Conservation (phyloP, 169 alveolate genomes). For the Plasmodium inui region DNA sequence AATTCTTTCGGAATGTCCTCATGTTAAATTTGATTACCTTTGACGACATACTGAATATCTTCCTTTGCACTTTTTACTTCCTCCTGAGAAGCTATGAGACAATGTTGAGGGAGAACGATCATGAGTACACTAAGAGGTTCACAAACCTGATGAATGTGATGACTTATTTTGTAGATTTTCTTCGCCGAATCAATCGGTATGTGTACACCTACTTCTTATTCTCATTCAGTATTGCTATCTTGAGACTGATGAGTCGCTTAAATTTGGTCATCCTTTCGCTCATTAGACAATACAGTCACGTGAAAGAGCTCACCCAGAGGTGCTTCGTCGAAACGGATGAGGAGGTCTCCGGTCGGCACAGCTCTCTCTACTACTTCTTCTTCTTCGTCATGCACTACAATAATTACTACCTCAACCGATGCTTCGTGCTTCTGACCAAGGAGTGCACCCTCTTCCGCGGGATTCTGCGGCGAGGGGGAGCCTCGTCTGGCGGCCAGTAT, state of each 20-base stretch:
- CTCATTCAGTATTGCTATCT: background rate
- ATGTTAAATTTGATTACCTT: conserved; percentile 39
- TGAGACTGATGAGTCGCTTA: conserved; percentile 11
- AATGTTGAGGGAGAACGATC: conserved; percentile 12
- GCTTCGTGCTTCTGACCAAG: background rate
- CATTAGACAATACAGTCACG: conserved; percentile 12
- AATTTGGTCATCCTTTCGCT: background rate
- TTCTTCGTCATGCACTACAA: conserved; percentile 54
- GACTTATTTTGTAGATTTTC: conserved; percentile 48
- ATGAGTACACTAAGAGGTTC: conserved; percentile 18
- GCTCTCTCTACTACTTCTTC: conserved; percentile 30
- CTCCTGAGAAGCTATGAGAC: background rate
- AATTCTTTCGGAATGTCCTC: conserved; percentile 17
- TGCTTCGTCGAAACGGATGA: conserved; percentile 10
- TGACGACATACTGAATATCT: conserved; percentile 29
- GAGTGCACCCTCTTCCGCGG: background rate
- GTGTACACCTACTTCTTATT: conserved; percentile 14
- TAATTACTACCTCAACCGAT: conserved; percentile 32
- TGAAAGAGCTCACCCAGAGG: conserved; percentile 18
- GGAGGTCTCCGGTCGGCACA: conserved; percentile 19
- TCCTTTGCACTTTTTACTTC: conserved; percentile 27
- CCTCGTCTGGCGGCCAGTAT: too few relatives aligned
- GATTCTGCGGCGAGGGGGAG: background rate
- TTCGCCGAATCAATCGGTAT: conserved; percentile 5
- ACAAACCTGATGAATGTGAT: conserved; percentile 41